These are phyloP conservation scores for Rhexocercosporidium sp. DNA, from an alignment of 2,329 filamentous ascomycete species.

Conservation along the genomic window DNA sequence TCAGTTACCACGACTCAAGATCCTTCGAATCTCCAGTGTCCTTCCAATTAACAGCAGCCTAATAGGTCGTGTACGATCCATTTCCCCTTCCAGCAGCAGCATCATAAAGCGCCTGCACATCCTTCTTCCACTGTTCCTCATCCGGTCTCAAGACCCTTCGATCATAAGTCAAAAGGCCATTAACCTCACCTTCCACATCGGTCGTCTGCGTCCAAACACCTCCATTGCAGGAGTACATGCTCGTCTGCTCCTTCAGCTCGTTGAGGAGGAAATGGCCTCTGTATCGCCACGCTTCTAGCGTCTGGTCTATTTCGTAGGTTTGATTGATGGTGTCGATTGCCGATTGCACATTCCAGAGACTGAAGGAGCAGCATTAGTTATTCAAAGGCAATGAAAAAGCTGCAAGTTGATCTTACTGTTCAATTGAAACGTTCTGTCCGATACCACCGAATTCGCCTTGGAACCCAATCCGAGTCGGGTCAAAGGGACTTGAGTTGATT, in stretches of 20 bases:
- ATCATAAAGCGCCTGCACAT: slow-evolving; percentile 64
- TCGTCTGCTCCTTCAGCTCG: slow-evolving; percentile 54
- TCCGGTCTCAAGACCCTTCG: slow-evolving; percentile 63
- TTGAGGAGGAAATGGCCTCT: slow-evolving; percentile 58
- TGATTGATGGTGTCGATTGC: slow-evolving; percentile 66
- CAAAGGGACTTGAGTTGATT: slow-evolving; percentile 58
- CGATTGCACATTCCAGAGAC: slow-evolving; percentile 66
- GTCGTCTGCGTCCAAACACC: slow-evolving; percentile 77
- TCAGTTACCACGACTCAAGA: neutral
- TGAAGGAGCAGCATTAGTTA: slow-evolving; percentile 35
- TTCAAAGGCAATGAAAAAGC: neutral
- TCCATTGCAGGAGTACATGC: slow-evolving; percentile 61
- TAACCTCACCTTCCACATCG: slow-evolving; percentile 77
- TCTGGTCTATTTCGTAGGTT: slow-evolving; percentile 69
- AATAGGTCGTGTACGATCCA: neutral
- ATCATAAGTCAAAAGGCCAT: slow-evolving; percentile 73
- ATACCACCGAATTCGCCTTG: slow-evolving; percentile 76
- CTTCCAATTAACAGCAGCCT: neutral
- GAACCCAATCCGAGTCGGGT: slow-evolving; percentile 64
- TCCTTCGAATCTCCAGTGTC: no score
- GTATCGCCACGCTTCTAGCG: slow-evolving; percentile 65
- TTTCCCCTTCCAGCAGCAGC: slow-evolving; percentile 42
- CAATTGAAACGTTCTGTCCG: slow-evolving; percentile 66
- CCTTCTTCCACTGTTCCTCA: slow-evolving; percentile 49
- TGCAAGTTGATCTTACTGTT: slow-evolving; percentile 54